These are phyloP conservation scores for Pseudogymnoascus sp. DNA, from an alignment of 2,329 filamentous ascomycete genomes.

Conservation along the genomic window DNA sequence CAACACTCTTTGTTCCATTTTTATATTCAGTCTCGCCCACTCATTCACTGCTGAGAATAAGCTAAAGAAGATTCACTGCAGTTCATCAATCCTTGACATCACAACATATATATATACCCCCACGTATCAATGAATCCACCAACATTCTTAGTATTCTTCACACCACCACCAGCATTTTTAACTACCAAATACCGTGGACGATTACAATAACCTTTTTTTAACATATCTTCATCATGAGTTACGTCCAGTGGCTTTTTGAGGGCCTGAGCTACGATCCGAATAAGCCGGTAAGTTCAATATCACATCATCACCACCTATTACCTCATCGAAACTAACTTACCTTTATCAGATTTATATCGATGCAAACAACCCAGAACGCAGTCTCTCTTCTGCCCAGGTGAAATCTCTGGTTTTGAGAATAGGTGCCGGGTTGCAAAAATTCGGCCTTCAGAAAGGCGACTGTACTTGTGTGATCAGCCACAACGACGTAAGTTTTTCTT, in stretches of 20 bases:
- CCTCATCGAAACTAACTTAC: background rate
- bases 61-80: background rate
- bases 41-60: background rate
- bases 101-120: background rate
- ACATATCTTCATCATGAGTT: background rate
- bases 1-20: background rate
- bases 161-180: background rate
- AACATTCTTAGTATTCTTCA: background rate
- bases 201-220: background rate
- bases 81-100: background rate
- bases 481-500: conserved; percentile 23
- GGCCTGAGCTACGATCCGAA: background rate
- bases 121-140: background rate
- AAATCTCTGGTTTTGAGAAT: conserved; percentile 21
- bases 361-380: conserved; percentile 8
- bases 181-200: background rate
- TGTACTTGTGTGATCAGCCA: conserved; percentile 27
- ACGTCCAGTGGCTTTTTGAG: conserved; percentile 3
- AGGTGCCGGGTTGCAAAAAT: conserved; percentile 23
- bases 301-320: background rate
- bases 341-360: conserved; percentile 1
- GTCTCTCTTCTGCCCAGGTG: conserved; percentile 24
- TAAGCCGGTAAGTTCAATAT: conserved; percentile 5
- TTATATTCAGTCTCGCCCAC: background rate
- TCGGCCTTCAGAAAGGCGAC: conserved; percentile 24